Evolutionary conservation across 495 filamentous ascomycete genomes (phyloP).

Genomic region (Sabuloglossum arenarium): DNA sequence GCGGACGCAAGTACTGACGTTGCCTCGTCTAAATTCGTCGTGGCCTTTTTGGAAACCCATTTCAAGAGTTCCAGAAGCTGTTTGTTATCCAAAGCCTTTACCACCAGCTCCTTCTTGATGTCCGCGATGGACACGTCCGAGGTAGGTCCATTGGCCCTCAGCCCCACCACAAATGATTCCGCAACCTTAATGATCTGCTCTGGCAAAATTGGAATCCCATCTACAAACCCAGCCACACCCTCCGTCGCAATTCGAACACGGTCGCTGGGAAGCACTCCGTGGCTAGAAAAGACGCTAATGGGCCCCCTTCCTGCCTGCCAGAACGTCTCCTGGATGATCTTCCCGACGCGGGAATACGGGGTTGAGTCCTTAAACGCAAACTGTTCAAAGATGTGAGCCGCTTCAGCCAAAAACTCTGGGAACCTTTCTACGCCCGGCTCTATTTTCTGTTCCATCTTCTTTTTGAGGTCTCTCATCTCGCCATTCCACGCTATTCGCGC

Average conservation of each 20-base stretch:
- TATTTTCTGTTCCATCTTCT: no score
- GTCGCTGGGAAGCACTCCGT: slow-evolving; percentile 58
- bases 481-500: slow-evolving; percentile 67
- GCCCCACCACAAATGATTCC: slow-evolving; percentile 48
- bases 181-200: slow-evolving; percentile 43
- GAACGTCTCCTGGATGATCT: slow-evolving; percentile 78
- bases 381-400: slow-evolving; percentile 55
- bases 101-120: slow-evolving; percentile 57
- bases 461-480: slow-evolving; percentile 60
- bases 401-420: slow-evolving; percentile 29
- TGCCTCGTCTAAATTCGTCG: slow-evolving; percentile 10
- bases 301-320: slow-evolving; percentile 70
- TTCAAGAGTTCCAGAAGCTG: slow-evolving; percentile 64
- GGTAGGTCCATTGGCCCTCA: slow-evolving; percentile 61
- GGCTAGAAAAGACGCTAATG: slow-evolving; percentile 73
- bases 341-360: slow-evolving; percentile 56
- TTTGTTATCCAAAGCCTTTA: slow-evolving; percentile 47
- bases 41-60: slow-evolving; percentile 54
- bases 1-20: background rate
- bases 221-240: slow-evolving; percentile 65
- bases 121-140: slow-evolving; percentile 75
- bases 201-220: slow-evolving; percentile 69
- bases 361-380: slow-evolving; percentile 80
- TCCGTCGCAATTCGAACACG: slow-evolving; percentile 61
- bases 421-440: slow-evolving; percentile 16